These are phyloP conservation scores for Mycena alexandri DNA, from an alignment of 768 basidiomycete genomes.

Conservation along the genomic window DNA sequence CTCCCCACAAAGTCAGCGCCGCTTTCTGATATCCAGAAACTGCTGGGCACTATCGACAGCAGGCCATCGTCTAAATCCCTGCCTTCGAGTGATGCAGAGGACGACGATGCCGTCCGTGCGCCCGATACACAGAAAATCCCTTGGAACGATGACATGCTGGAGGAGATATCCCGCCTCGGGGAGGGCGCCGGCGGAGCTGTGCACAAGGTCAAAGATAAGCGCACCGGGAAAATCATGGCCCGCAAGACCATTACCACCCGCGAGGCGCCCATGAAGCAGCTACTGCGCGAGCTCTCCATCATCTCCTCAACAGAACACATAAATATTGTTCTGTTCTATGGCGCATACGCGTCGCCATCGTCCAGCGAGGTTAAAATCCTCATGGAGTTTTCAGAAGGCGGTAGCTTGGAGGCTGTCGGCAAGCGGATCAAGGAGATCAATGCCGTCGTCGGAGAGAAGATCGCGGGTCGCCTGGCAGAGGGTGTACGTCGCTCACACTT, in stretches of 20 bases:
- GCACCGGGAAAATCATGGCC: constrained; percentile 86
- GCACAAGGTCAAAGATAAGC: constrained; percentile 90
- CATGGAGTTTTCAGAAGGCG: constrained; percentile 92
- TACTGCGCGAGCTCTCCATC: constrained; percentile 92
- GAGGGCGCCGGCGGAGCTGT: constrained; percentile 98
- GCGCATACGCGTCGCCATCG: constrained; percentile 89
- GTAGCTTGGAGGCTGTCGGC: constrained; percentile 90
- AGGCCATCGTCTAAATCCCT: constrained; percentile 39
- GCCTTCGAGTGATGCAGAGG: constrained; percentile 36
- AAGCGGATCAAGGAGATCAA: constrained; percentile 85
- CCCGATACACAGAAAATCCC: constrained; percentile 47
- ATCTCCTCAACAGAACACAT: constrained; percentile 85
- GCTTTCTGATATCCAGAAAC: constrained; percentile 52
- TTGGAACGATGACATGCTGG: constrained; percentile 80
- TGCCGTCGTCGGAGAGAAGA: constrained; percentile 86
- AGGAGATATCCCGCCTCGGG: constrained; percentile 84
- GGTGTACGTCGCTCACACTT: constrained; percentile 68
- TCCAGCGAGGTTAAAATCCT: constrained; percentile 94
- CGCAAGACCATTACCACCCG: constrained; percentile 94
- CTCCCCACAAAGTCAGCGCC: constrained; percentile 47
- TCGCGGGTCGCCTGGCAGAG: constrained; percentile 93
- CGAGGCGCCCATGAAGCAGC: constrained; percentile 92
- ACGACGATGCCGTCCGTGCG: constrained; percentile 39
- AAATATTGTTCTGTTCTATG: constrained; percentile 93
- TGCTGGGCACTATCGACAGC: constrained; percentile 54